Evolutionary conservation across 1,284 basidiomycete species (phyloP).

Genomic region (Ganoderma sinense): DNA sequence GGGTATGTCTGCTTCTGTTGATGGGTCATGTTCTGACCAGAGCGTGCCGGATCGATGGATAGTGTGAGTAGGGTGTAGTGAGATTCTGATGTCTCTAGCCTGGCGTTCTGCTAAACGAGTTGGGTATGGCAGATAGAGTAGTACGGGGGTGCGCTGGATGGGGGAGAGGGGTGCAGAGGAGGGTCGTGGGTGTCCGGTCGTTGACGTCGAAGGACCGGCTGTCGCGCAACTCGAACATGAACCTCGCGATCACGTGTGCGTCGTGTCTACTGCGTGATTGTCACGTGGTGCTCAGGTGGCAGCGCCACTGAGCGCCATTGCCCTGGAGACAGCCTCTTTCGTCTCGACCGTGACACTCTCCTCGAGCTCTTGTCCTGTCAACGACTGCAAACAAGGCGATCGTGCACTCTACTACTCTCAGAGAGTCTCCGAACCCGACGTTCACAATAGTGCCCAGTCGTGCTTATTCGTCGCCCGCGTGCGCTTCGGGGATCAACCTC

Average conservation of each 20-base stretch:
- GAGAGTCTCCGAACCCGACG: not conserved
- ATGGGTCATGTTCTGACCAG: conserved; percentile 17
- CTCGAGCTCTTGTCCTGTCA: not conserved
- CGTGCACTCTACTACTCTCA: not conserved
- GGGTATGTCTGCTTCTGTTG: conserved; percentile 29
- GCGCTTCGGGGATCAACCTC: not conserved
- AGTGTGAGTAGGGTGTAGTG: conserved; percentile 17
- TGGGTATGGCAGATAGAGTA: not conserved
- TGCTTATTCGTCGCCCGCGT: not conserved
- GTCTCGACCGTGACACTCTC: not conserved
- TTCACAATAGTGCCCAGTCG: not conserved
- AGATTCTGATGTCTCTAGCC: not conserved
- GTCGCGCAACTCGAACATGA: conserved; percentile 31
- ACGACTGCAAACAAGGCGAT: not conserved
- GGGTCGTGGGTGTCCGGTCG: conserved; percentile 8
- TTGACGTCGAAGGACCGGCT: conserved; percentile 9
- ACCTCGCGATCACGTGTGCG: conserved; percentile 39
- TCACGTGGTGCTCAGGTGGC: conserved; percentile 21
- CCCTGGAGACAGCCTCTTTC: not conserved
- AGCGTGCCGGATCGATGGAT: conserved; percentile 12
- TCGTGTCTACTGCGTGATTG: conserved; percentile 24
- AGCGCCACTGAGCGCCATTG: not conserved
- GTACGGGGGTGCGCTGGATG: not conserved
- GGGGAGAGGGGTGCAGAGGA: conserved; percentile 7
- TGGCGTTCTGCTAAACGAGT: not conserved